A percentile compares a stretch with the other conserved stretches of the same genome.
These are phyloP conservation scores for Chloranthus sessilifolius DNA, from an alignment of 164 flowering plant genomes.

Conservation along the genomic window DNA sequence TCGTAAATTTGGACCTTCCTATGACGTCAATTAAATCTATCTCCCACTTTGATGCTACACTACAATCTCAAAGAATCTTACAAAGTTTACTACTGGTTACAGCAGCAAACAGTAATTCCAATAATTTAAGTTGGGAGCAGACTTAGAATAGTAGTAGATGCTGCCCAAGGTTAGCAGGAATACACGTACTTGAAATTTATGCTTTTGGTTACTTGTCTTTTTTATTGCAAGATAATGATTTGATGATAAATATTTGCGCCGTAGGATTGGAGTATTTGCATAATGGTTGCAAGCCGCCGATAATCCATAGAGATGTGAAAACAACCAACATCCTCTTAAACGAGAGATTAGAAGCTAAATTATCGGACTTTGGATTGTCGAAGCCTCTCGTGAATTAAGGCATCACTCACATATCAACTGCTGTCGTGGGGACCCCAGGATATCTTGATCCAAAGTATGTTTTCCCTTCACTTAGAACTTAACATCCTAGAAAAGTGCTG, in stretches of 20 bases:
- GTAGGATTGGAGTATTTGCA: constrained; percentile 8
- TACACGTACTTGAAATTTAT: no score
- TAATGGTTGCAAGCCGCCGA: constrained; percentile 5
- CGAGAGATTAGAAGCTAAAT: constrained; percentile 6
- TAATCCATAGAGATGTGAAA: constrained; percentile 7
- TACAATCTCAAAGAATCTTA: no score
- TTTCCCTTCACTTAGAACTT: neutral
- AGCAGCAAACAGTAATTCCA: constrained; percentile 8
- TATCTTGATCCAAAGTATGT: constrained; percentile 12
- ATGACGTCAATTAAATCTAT: no score
- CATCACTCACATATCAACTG: neutral
- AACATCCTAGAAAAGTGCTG: no score
- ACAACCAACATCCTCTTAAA: constrained; percentile 6
- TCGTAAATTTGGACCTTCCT: no score
- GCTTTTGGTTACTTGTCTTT: neutral
- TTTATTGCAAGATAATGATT: neutral
- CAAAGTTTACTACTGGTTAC: neutral
- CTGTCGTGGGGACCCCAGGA: constrained; percentile 1
- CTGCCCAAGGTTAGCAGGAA: constrained; percentile 5
- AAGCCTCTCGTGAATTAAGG: neutral
- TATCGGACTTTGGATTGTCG: constrained; percentile 3
- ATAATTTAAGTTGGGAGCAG: constrained; percentile 25
- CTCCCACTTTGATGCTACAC: no score
- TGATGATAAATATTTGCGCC: neutral
- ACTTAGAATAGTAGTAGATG: constrained; percentile 2